Evolutionary conservation across 306 rosid species (phyloP).

Genomic region (Coriaria nepalensis): DNA sequence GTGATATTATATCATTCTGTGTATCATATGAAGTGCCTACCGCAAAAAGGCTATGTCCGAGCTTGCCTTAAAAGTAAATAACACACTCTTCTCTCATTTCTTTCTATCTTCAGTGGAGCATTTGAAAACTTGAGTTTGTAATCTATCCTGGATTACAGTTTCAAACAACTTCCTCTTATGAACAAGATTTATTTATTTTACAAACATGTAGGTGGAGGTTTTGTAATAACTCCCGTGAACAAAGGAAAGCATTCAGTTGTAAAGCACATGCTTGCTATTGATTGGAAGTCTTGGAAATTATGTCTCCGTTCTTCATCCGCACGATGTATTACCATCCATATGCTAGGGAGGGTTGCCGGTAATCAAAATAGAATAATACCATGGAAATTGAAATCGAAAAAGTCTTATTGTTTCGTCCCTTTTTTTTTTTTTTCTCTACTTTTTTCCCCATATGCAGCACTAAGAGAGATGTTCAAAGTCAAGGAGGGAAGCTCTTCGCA

Average conservation of each 20-base stretch:
- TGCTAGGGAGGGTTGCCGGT: conserved; percentile 85
- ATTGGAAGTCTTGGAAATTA: conserved; percentile 85
- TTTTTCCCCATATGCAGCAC: conserved; percentile 28
- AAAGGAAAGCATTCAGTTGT: conserved; percentile 62
- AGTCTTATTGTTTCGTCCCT: too few species aligned
- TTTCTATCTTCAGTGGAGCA: too few species aligned
- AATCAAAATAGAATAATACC: too few species aligned
- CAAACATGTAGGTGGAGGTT: conserved; percentile 76
- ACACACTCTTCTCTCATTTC: too few species aligned
- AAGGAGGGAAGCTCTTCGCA: conserved; percentile 24
- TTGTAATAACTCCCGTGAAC: conserved; percentile 61
- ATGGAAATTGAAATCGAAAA: too few species aligned
- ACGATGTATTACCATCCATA: conserved; percentile 52
- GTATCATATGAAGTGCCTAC: conserved; percentile 52
- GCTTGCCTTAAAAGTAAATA: conserved; percentile 97
- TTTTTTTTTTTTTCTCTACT: not conserved
- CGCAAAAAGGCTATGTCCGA: conserved; percentile 61
- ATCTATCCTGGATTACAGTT: too few species aligned
- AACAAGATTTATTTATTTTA: too few species aligned
- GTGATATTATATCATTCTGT: conserved; percentile 73
- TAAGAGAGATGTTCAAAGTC: conserved; percentile 53
- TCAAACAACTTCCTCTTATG: too few species aligned
- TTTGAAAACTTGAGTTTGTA: too few species aligned
- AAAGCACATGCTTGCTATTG: conserved; percentile 83
- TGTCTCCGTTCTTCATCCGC: conserved; percentile 50